phyloP scores from a whole-genome alignment of 2,329 filamentous ascomycete species.

The Ilyonectria robusta region DNA sequence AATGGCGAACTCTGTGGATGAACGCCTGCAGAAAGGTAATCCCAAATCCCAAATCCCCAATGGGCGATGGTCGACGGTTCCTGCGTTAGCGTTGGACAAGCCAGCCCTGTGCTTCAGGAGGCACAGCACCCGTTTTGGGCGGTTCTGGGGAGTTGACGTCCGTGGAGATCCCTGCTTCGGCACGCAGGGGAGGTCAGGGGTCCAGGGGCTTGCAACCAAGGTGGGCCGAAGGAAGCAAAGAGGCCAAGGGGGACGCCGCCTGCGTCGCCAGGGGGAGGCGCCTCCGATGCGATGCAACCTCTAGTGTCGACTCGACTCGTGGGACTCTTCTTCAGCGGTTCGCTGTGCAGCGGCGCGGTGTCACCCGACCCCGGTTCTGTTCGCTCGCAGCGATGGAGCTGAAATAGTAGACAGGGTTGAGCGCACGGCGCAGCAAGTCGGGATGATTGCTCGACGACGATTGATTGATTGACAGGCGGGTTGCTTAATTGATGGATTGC shows the following conservation, averaged over 20 bases:
- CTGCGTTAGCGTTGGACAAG: conserved; percentile 20
- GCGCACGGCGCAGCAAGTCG: conserved; percentile 22
- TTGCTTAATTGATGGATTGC: conserved; percentile 4
- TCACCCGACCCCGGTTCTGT: background rate
- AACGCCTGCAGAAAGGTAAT: background rate
- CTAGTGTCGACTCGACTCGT: conserved; percentile 13
- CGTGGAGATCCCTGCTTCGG: conserved; percentile 20
- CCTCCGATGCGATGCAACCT: conserved; percentile 21
- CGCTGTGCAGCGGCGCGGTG: conserved; percentile 14
- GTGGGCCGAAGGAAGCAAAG: background rate
- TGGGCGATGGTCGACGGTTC: conserved; percentile 11
- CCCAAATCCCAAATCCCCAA: background rate
- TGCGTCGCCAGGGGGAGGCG: conserved; percentile 20
- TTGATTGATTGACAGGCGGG: conserved; percentile 9
- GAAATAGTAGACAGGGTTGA: background rate
- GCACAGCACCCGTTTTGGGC: conserved; percentile 16
- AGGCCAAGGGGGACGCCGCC: conserved; percentile 1
- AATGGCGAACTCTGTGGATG: background rate
- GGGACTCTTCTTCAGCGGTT: conserved; percentile 8
- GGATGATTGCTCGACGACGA: conserved; percentile 12
- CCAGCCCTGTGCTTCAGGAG: conserved; percentile 14
- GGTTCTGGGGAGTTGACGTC: conserved; percentile 10
- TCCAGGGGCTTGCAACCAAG: background rate
- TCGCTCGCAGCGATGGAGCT: background rate
- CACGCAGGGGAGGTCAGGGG: conserved; percentile 10